Percentiles rank a stretch among this genome's conserved stretches.
phyloP scores from a whole-genome alignment of 2,329 filamentous ascomycete genomes.

The Apiospora phragmitis region DNA sequence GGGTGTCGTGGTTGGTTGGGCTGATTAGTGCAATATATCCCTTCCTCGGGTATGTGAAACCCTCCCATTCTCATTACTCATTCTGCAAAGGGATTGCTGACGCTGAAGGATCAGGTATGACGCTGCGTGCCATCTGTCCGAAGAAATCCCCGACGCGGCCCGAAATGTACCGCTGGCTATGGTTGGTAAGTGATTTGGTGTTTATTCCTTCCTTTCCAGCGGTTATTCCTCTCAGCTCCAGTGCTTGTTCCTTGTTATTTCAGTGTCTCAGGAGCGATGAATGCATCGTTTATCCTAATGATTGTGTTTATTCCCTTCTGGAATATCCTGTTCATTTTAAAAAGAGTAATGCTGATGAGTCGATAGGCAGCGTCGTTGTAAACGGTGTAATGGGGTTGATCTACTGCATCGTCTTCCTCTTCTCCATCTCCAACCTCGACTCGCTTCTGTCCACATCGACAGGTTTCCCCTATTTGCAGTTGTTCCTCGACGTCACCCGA shows the following conservation, averaged over 20 bases:
- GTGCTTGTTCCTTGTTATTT: too few species aligned
- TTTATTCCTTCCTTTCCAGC: too few species aligned
- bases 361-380: conserved; percentile 34
- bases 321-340: too few species aligned
- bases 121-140: conserved; percentile 34
- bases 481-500: conserved; percentile 33
- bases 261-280: too few species aligned
- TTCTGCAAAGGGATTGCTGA: neutral
- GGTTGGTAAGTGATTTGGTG: too few species aligned
- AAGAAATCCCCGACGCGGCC: conserved; percentile 35
- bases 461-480: conserved; percentile 45
- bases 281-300: too few species aligned
- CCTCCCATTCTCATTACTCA: neutral
- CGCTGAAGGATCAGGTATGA: conserved; percentile 27
- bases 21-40: conserved; percentile 34
- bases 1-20: conserved; percentile 35
- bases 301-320: too few species aligned
- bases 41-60: conserved; percentile 31
- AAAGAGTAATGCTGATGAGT: too few species aligned
- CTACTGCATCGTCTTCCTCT: conserved; percentile 44
- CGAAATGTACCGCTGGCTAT: conserved; percentile 35
- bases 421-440: conserved; percentile 40
- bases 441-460: conserved; percentile 39
- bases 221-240: too few species aligned
- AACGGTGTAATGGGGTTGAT: conserved; percentile 47